These are phyloP conservation scores for Polyporus tsugae DNA, from an alignment of 1,284 basidiomycete genomes.

Conservation along the genomic window DNA sequence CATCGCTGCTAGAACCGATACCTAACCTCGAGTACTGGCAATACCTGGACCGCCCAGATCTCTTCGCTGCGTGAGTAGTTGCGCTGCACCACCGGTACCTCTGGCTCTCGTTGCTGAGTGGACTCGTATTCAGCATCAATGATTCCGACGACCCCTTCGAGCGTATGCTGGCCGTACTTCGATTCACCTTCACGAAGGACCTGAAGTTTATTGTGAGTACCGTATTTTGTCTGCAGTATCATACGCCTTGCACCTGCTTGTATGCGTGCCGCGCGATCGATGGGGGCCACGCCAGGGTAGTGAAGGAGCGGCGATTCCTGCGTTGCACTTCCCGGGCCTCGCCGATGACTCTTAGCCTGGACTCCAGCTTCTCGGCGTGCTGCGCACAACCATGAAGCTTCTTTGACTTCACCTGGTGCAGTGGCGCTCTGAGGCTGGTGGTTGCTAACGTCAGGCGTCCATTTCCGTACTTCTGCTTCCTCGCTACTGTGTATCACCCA, in stretches of 20 bases:
- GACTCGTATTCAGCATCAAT: conserved; percentile 68
- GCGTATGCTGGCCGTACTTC: conserved; percentile 90
- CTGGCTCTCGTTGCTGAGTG: conserved; percentile 6
- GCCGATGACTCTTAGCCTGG: neutral
- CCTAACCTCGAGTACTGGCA: conserved; percentile 97
- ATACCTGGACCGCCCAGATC: conserved; percentile 92
- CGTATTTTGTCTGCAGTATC: neutral
- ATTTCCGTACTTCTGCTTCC: neutral
- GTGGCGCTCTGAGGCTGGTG: neutral
- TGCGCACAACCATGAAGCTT: neutral
- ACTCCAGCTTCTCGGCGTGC: neutral
- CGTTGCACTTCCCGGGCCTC: neutral
- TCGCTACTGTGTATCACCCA: neutral
- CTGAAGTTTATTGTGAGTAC: conserved; percentile 88
- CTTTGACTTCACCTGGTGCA: neutral
- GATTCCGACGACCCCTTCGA: conserved; percentile 91
- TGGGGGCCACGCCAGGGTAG: neutral
- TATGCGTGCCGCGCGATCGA: neutral
- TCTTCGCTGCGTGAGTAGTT: conserved; percentile 83
- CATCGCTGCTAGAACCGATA: conserved; percentile 89
- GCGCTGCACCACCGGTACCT: neutral
- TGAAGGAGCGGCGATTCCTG: neutral
- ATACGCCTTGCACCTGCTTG: neutral
- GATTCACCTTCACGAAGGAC: conserved; percentile 94
- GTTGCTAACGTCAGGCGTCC: neutral